phyloP scores from a whole-genome alignment of 129 eudicot species.

The Centaurea solstitialis region DNA sequence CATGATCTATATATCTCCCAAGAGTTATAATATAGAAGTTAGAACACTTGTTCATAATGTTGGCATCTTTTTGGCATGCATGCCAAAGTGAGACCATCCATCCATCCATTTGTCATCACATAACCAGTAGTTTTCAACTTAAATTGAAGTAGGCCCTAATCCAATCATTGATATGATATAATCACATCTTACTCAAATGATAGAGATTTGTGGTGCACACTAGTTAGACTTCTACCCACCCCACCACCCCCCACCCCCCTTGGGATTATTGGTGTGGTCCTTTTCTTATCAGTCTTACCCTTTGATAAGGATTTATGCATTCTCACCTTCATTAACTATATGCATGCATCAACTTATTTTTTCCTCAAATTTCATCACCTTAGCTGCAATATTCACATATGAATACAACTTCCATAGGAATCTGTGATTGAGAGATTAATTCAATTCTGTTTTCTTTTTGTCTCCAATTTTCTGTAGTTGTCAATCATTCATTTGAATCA shows the following conservation, averaged over 20 bases:
- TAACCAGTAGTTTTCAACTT: constrained; percentile 12
- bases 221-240: constrained; percentile 16
- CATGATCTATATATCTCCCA: not conserved
- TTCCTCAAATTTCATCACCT: not conserved
- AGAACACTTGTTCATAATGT: not conserved
- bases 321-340: constrained; percentile 1
- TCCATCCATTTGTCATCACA: constrained; percentile 23
- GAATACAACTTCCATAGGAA: not conserved
- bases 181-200: constrained; percentile 25
- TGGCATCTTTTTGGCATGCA: not conserved
- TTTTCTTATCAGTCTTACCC: constrained; percentile 20
- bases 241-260: constrained; percentile 8
- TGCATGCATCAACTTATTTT: not conserved
- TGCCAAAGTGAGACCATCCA: constrained; percentile 23
- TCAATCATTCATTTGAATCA: not conserved
- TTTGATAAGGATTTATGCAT: not conserved
- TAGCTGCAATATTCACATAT: not conserved
- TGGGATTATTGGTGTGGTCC: constrained; percentile 28
- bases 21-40: not conserved
- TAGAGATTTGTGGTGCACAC: constrained; percentile 36
- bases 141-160: constrained; percentile 25
- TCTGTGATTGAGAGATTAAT: not conserved
- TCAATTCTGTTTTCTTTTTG: not conserved
- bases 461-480: not conserved
- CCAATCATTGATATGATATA: constrained; percentile 31